Conservation (phyloP, 2,329 filamentous ascomycete genomes). For the Cordyceps javanica region DNA sequence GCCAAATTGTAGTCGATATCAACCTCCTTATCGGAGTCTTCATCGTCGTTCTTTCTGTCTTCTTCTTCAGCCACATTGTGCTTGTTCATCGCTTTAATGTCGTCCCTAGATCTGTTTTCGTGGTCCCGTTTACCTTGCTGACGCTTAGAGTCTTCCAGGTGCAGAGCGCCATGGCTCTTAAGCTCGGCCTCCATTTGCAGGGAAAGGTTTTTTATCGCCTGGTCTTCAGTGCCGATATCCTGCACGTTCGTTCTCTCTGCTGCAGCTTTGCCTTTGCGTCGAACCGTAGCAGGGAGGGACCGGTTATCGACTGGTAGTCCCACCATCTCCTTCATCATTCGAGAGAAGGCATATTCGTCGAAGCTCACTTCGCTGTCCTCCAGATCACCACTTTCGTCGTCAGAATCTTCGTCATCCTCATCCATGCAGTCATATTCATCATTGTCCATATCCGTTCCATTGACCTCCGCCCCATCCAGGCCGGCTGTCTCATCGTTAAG, state of each 20-base stretch:
- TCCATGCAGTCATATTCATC: conserved; percentile 43
- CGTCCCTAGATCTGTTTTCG: background rate
- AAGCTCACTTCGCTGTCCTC: conserved; percentile 75
- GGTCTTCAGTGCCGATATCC: conserved; percentile 37
- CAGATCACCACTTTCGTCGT: conserved; percentile 52
- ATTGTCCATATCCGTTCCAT: conserved; percentile 64
- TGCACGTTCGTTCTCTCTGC: background rate
- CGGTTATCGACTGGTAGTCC: conserved; percentile 42
- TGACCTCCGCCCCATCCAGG: conserved; percentile 67
- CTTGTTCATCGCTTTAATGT: conserved; percentile 15
- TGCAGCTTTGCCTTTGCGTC: background rate
- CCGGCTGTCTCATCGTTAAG: conserved; percentile 80
- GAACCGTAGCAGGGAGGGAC: background rate
- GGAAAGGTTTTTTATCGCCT: conserved; percentile 59
- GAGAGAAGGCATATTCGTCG: conserved; percentile 76
- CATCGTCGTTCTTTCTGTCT: conserved; percentile 39
- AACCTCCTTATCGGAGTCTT: conserved; percentile 53
- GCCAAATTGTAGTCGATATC: conserved; percentile 82
- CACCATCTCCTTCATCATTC: conserved; percentile 92
- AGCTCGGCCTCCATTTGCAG: conserved; percentile 69
- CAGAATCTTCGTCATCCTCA: conserved; percentile 40
- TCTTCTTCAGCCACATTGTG: conserved; percentile 19
- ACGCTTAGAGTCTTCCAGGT: conserved; percentile 36
- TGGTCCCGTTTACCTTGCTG: conserved; percentile 23
- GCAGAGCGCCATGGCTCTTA: conserved; percentile 59